phyloP scores from a whole-genome alignment of 2,329 filamentous ascomycete species.

The Trichophyton schoenleinii region DNA sequence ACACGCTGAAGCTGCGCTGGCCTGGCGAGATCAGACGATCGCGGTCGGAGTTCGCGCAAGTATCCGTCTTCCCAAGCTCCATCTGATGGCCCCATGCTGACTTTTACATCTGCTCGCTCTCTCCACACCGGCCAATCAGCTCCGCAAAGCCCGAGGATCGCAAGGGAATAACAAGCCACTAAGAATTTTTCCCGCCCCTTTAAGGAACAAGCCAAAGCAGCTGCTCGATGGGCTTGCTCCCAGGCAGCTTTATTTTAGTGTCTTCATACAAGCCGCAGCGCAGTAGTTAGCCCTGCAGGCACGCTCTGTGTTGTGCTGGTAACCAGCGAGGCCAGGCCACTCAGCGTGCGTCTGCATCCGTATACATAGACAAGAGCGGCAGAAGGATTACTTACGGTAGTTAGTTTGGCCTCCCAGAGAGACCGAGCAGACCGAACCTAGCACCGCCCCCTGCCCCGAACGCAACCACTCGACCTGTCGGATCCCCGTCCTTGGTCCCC shows the following conservation, averaged over 20 bases:
- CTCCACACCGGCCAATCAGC: neutral
- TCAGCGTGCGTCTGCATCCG: too few relatives aligned
- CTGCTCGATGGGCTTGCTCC: too few relatives aligned
- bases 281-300: neutral
- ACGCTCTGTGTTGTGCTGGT: neutral
- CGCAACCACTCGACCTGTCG: constrained; percentile 3
- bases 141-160: neutral
- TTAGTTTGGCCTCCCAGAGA: neutral
- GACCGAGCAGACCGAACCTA: neutral
- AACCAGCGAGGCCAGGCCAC: neutral
- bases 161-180: neutral
- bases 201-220: neutral
- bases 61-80: neutral
- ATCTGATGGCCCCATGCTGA: neutral
- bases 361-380: neutral
- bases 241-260: neutral
- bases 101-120: neutral
- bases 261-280: neutral
- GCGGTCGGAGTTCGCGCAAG: neutral
- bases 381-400: neutral
- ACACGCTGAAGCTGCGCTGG: neutral
- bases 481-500: neutral
- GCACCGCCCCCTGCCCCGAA: neutral
- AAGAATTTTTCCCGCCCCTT: neutral
- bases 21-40: neutral